These are phyloP conservation scores for Liquidambar formosana DNA, from an alignment of 164 flowering plant genomes.

Conservation along the genomic window DNA sequence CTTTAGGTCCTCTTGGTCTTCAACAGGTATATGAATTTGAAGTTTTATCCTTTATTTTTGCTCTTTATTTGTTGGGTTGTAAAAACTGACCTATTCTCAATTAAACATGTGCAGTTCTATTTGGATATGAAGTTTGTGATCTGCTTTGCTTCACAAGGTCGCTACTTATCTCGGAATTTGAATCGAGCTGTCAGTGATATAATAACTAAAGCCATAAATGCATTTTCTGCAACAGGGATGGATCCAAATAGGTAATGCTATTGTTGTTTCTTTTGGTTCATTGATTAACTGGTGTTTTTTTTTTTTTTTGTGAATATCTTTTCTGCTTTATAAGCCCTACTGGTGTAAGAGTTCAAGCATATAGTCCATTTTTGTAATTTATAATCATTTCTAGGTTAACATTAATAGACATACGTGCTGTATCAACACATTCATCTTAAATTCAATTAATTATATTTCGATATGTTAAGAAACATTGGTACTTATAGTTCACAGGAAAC, in stretches of 20 bases:
- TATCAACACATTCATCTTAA: no score
- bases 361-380: no score
- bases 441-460: no score
- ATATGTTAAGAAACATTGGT: no score
- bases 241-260: slow-evolving; percentile 85
- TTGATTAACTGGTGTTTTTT: neutral
- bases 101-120: slow-evolving; percentile 67
- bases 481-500: no score
- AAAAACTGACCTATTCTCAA: slow-evolving; percentile 1
- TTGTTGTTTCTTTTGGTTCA: neutral
- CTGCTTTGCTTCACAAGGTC: slow-evolving; percentile 93
- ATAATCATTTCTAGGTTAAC: no score
- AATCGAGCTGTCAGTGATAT: slow-evolving; percentile 84
- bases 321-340: no score
- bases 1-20: slow-evolving; percentile 85
- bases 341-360: no score
- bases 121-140: slow-evolving; percentile 95
- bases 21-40: slow-evolving; percentile 60
- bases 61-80: neutral
- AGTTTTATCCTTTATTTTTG: neutral
- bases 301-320: no score
- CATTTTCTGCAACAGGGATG: slow-evolving; percentile 78
- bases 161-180: slow-evolving; percentile 84
- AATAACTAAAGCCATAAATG: slow-evolving; percentile 77
- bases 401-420: no score